Conservation (phyloP, 2,329 filamentous ascomycete genomes). For the Diaporthe ampelina region DNA sequence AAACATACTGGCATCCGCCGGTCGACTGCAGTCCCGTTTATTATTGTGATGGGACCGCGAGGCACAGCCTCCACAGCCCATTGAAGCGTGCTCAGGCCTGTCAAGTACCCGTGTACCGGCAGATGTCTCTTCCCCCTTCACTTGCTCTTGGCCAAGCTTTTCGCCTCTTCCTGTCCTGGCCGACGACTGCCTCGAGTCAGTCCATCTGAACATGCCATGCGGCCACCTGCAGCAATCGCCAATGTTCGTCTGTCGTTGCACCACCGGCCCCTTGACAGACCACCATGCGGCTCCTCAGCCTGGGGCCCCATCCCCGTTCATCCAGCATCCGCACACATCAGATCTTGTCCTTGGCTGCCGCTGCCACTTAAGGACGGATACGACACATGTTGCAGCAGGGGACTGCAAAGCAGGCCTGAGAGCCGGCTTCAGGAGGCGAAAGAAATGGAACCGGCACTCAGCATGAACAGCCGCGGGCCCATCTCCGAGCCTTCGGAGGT, state of each 20-base stretch:
- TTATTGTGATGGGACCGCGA: constrained; percentile 5
- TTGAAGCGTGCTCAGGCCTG: too few relatives aligned
- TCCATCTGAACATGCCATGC: constrained; percentile 8
- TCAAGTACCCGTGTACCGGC: background rate
- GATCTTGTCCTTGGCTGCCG: background rate
- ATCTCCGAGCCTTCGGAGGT: constrained; percentile 32
- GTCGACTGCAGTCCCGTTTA: background rate
- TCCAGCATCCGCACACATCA: background rate
- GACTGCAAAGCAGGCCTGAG: background rate
- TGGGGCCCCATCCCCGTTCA: background rate
- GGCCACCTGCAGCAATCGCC: background rate
- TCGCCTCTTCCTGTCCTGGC: background rate
- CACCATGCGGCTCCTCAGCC: background rate
- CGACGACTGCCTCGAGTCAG: background rate
- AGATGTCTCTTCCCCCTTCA: background rate
- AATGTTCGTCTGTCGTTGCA: too few relatives aligned
- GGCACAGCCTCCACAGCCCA: constrained; percentile 19
- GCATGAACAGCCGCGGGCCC: constrained; percentile 24
- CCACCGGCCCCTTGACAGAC: background rate
- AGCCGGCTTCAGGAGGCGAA: constrained; percentile 8
- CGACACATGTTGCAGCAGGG: background rate
- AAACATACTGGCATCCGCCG: too few relatives aligned
- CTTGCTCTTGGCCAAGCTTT: constrained; percentile 7
- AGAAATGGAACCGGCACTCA: constrained; percentile 28
- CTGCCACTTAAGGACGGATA: background rate